Base-by-base conservation (phyloP, 257 asterid genomes). In the Henckelia pumila region DNA sequence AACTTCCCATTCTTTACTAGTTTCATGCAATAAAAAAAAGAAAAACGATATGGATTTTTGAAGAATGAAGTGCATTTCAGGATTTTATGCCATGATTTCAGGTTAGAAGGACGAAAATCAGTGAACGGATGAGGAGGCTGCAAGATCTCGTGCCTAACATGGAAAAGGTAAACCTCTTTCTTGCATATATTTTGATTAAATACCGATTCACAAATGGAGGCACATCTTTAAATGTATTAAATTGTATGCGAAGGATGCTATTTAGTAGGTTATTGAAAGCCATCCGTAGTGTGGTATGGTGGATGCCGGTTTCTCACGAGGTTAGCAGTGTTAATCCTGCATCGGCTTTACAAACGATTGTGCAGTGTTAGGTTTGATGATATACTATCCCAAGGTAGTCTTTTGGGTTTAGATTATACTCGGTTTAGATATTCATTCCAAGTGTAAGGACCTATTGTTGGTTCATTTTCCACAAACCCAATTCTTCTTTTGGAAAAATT, bases 71-170 rank as follows among this genome's bases (percentile, higher is more conserved):
- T 25, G 50, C 47, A 53, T 16, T 30, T 61, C 11, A 14, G 26
- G 37, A 22, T 23, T 21, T 56, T 14, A 69, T 7, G 16, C 40
- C 30, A 4, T 13, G 0, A 9, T 63, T 62, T 49, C 58, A 80
- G 85, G 85, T 77, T 8, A 74, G 85, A 74, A 74, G 85, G 68
- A 80, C 82, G 16, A 40, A 65, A 49, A 80, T 80, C 58, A 80
- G 85, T 40, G 80, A 80, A 6, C 63, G 82, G 55, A 80, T 80
- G 82, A 77, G 82, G 71, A 77, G 52, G 72, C 80, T 80, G 44
- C 85, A 80, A 62, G 82, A 80, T 7, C 76, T 77, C 44, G 85
- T 80, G 47, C 85, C 85, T 24, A 77, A 80, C 65, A 80, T 80
- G 85, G 85, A 80, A 66, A 80, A 77, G 82, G 85, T 77, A 73